Evolutionary conservation across 2,329 filamentous ascomycete species (phyloP).

Genomic region (Diplodia sapinea): DNA sequence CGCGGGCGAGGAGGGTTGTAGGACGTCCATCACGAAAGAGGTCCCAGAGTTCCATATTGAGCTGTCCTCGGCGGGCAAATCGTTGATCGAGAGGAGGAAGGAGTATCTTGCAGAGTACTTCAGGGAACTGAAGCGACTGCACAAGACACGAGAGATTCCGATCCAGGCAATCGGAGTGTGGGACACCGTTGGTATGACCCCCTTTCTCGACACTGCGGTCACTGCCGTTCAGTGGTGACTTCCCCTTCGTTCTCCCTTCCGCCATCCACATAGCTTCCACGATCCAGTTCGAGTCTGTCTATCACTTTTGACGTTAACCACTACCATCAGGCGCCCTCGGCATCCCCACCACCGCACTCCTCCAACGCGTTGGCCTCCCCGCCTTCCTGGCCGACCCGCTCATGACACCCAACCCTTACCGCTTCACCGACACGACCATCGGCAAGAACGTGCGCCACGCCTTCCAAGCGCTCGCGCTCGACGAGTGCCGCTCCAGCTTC

Average conservation of each 20-base stretch:
- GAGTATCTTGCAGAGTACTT: conserved; percentile 43
- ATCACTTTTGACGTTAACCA: neutral
- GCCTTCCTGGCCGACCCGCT: conserved; percentile 40
- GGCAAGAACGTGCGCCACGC: conserved; percentile 59
- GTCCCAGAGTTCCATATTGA: conserved; percentile 24
- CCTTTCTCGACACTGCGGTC: neutral
- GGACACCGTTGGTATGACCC: conserved; percentile 55
- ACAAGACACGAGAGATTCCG: conserved; percentile 52
- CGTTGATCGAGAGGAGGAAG: conserved; percentile 20
- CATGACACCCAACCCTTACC: conserved; percentile 26
- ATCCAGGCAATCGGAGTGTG: conserved; percentile 59
- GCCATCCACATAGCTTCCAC: neutral
- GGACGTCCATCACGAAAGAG: conserved; percentile 9
- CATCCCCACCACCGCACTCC: conserved; percentile 51
- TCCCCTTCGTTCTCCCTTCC: neutral
- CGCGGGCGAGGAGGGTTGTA: conserved; percentile 32
- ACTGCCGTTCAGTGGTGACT: neutral
- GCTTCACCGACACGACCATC: conserved; percentile 54
- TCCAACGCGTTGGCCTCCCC: conserved; percentile 43
- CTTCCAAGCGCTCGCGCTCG: conserved; percentile 65
- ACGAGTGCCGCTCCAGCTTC: conserved; percentile 62
- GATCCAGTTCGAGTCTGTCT: neutral
- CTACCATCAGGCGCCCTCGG: conserved; percentile 43
- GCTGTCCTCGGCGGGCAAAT: neutral
- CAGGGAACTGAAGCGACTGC: conserved; percentile 44